Conservation (phyloP, 306 rosid genomes). For the Hippophae tibetana region DNA sequence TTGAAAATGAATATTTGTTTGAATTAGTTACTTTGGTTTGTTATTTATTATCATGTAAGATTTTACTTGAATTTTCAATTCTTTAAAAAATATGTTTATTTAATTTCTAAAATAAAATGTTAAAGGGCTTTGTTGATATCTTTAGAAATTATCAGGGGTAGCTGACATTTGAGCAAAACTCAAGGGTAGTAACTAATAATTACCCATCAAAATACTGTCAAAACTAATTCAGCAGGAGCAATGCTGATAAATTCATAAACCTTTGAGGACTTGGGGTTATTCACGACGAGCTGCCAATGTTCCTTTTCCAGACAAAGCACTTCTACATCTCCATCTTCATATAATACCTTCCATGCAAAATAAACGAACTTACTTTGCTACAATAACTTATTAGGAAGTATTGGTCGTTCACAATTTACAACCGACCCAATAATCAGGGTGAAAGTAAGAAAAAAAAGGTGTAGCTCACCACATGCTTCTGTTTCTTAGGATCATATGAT, state of each 20-base stretch:
- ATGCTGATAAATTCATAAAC: conserved; percentile 19
- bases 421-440: conserved; percentile 10
- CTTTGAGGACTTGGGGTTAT: conserved; percentile 42
- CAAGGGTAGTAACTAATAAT: too few relatives aligned
- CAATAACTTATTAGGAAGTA: not conserved
- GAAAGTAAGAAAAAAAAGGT: conserved; percentile 13
- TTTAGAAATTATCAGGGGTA: too few relatives aligned
- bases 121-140: too few relatives aligned
- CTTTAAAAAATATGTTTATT: too few relatives aligned
- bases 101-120: too few relatives aligned
- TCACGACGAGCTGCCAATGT: conserved; percentile 49
- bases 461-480: conserved; percentile 86
- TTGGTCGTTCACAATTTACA: not conserved
- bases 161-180: too few relatives aligned
- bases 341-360: conserved; percentile 40
- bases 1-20: too few relatives aligned
- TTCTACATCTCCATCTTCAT: conserved; percentile 59
- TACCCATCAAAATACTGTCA: conserved; percentile 9
- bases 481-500: conserved; percentile 65
- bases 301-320: conserved; percentile 48
- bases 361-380: conserved; percentile 5
- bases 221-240: conserved; percentile 15
- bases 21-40: too few relatives aligned
- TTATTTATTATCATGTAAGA: too few relatives aligned
- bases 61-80: too few relatives aligned